These are phyloP conservation scores for Solidago caesia DNA, from an alignment of 129 eudicot species.

Conservation along the genomic window DNA sequence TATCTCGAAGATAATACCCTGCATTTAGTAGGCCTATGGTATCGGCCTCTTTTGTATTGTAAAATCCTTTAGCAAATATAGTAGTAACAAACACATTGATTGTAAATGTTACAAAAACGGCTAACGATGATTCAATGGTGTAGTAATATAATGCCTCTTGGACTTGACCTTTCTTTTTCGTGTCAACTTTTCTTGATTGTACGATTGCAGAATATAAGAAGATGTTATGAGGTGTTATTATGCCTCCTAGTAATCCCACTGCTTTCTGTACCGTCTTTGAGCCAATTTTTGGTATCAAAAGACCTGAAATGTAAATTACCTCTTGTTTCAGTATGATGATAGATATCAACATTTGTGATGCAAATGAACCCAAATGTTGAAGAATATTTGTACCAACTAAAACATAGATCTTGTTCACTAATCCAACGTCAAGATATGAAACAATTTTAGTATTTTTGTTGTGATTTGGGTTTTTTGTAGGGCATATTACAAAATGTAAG, in stretches of 20 bases:
- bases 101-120: slow-evolving; percentile 50
- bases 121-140: slow-evolving; percentile 62
- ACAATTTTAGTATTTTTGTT: too few species aligned
- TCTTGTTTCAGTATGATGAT: background rate
- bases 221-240: slow-evolving; percentile 74
- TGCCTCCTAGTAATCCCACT: slow-evolving; percentile 72
- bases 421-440: too few species aligned
- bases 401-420: background rate
- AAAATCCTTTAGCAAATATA: slow-evolving; percentile 68
- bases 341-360: slow-evolving; percentile 7
- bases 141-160: slow-evolving; percentile 77
- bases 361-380: slow-evolving; percentile 2
- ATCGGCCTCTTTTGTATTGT: slow-evolving; percentile 48
- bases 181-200: slow-evolving; percentile 64
- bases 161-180: slow-evolving; percentile 51
- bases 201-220: slow-evolving; percentile 74
- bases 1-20: slow-evolving; percentile 55
- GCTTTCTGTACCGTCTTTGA: slow-evolving; percentile 51
- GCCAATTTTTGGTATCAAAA: slow-evolving; percentile 55
- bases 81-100: slow-evolving; percentile 67
- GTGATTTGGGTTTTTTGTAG: too few species aligned
- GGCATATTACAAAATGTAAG: too few species aligned
- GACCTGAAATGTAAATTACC: slow-evolving; percentile 38
- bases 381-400: background rate
- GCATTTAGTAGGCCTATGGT: slow-evolving; percentile 63